Conservation (phyloP, 148 eudicot species). For the Selenicereus undatus region DNA sequence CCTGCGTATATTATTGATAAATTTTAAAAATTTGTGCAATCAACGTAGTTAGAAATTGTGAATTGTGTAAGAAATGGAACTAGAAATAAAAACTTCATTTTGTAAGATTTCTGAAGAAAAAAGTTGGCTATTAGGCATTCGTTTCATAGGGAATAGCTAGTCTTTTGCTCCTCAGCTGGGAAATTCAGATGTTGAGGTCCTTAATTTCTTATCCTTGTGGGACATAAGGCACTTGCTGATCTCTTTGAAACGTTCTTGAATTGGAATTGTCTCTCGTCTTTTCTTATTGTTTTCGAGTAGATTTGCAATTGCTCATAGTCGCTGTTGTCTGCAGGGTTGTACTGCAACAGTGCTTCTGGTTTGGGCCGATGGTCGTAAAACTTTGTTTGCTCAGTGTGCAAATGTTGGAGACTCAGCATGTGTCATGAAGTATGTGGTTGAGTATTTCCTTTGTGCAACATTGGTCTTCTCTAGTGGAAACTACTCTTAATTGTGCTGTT, state of each 20-base stretch:
- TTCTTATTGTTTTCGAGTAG: background rate
- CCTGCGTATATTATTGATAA: background rate
- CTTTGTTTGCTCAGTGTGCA: conserved; percentile 86
- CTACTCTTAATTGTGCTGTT: background rate
- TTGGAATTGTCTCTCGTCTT: background rate
- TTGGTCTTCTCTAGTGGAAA: background rate
- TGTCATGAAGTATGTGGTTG: conserved; percentile 63
- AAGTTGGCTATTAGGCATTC: background rate
- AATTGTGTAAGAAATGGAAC: background rate
- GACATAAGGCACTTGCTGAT: background rate
- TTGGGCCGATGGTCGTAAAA: conserved; percentile 67
- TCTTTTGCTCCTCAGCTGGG: background rate
- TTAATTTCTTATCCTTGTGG: background rate
- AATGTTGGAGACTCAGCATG: conserved; percentile 99
- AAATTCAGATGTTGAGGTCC: background rate
- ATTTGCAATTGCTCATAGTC: conserved; percentile 15
- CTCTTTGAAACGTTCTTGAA: background rate
- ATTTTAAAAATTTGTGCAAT: background rate
- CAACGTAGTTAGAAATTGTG: background rate
- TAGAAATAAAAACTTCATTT: too few species aligned
- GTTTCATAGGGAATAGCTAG: background rate
- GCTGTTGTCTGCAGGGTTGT: conserved; percentile 72
- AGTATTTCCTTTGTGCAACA: conserved; percentile 14
- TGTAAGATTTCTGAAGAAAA: background rate
- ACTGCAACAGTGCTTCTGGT: conserved; percentile 91